Base-by-base conservation (phyloP, 2,329 filamentous ascomycete species). In the Arachnomyces sp. region DNA sequence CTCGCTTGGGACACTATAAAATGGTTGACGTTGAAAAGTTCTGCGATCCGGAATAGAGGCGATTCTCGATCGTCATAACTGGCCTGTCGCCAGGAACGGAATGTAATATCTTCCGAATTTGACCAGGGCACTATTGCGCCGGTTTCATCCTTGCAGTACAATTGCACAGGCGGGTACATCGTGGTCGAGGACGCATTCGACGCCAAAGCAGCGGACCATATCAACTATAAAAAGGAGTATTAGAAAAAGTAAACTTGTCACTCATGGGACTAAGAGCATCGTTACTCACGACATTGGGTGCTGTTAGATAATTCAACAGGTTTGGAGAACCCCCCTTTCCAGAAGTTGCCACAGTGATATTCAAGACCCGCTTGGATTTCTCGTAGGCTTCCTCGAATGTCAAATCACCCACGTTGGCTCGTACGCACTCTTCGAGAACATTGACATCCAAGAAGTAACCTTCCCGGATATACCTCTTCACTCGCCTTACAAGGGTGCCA, bases 311-410 rank as follows among this genome's bases (percentile, higher is more conserved):
- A 61, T 95, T 96, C 28, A 96, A 74, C 25, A 95, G 67, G 34
- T 84, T 88, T 2, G 89, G 89, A 1, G 90, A 79, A 28, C 86
- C 86, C 11, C 78, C 80, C 45, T 81, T 78, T 4, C 78, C 79
- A 15, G 79, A 80, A 1, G 84, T 86, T 0, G 85, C 84, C 15
- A 95, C 82, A 0, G 88, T 95, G 48, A 96, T 95, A 58, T 95
- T 95, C 51, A 96, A 68, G 3, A 94, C 80, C 37, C 87, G 74
- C 56, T 92, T 92, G 30, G 87, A 95, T 45, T 80, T 78, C 38
- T 81, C 77, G 55, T 89, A 95, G 0, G 90, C 90, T 65, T 95
- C 90, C 61, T 93, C 86, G 55, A 96, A 96, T 0, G 89, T 95
- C 46, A 94, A 60, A 53, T 95, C 84, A 7, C 88, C 89, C 11